phyloP scores from a whole-genome alignment of 2,329 filamentous ascomycete species.

The Drechslera avenae region DNA sequence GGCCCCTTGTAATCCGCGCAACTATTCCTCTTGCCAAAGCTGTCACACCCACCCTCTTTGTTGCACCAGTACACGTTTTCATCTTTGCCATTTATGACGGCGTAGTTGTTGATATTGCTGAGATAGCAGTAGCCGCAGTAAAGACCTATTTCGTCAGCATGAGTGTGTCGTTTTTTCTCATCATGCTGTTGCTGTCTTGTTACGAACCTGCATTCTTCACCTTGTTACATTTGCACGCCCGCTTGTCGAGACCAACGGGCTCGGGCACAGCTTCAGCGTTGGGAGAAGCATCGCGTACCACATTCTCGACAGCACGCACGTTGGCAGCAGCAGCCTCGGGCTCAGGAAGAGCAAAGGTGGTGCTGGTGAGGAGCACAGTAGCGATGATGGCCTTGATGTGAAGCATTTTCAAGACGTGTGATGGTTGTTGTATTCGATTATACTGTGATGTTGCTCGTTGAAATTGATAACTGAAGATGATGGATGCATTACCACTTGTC shows the following conservation, averaged over 20 bases:
- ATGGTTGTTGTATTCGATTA: neutral
- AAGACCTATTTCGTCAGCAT: neutral
- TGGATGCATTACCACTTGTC: no score
- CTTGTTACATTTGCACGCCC: conserved; percentile 7
- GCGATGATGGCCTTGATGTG: conserved; percentile 5
- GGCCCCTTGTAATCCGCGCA: neutral
- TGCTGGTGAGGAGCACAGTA: conserved; percentile 3
- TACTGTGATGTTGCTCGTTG: no score
- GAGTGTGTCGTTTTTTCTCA: no score
- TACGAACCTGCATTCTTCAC: conserved; percentile 8
- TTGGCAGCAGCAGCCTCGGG: neutral
- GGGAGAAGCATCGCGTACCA: neutral
- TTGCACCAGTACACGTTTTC: conserved; percentile 12
- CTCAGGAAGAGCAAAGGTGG: conserved; percentile 1
- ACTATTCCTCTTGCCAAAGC: conserved; percentile 3
- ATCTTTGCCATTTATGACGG: neutral
- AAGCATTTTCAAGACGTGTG: conserved; percentile 1
- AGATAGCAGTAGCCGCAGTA: conserved; percentile 4
- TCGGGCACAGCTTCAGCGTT: neutral
- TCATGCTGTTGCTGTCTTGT: neutral
- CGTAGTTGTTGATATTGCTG: neutral
- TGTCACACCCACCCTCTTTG: conserved; percentile 4
- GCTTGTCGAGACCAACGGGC: conserved; percentile 3
- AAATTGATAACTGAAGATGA: no score
- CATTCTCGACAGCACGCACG: neutral